Base-by-base conservation (phyloP, 371 early-diverging fungal species). In the Apophysomyces ossiformis region DNA sequence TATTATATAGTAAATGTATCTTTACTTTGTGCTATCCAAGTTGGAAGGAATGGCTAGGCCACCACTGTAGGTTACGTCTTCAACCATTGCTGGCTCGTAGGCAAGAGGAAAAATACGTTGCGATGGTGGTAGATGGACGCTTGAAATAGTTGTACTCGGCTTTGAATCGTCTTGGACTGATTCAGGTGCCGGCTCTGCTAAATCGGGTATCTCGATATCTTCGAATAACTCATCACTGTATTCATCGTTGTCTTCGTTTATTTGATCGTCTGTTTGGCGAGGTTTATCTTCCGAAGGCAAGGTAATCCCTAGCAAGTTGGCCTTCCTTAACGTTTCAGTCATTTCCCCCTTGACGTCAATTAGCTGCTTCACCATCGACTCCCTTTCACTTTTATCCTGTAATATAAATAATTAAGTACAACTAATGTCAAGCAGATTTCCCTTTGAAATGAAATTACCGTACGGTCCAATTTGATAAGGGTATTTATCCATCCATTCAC, bases 201-300 rank as follows among this genome's bases (percentile, higher is more conserved):
- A 57, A 45, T 39, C 26, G 18, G 73, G 66, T 7, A 86, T 54
- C 2, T 84, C 78, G 1, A 89, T 78, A 16, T 86, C 85, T 65
- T 88, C 90, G 72, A 89, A 87, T 0, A 79, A 65, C 18, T 85
- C 85, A 36, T 85, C 78, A 26, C 61, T 67, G 60, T 70, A 76
- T 8, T 87, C 86, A n/a, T 84, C 85, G 37, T 86, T 82, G 7
- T 81, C 82, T 1, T 81, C 77, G 4, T 78, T 68, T 1, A 67
- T 75, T 26, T 70, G 36, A 15, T 8, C 32, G 58, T 68, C 64
- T 16, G 41, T 37, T 43, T 8, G 41, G 15, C 12, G 2, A 26
- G 32, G 50, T 45, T 36, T 56, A 9, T 57, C 46, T 26, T 15
- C 58, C 43, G 5, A 15, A 56, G 60, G 11, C 11, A 7, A 56